phyloP scores from a whole-genome alignment of 305 asterid genomes.

The Plantago rigida region DNA sequence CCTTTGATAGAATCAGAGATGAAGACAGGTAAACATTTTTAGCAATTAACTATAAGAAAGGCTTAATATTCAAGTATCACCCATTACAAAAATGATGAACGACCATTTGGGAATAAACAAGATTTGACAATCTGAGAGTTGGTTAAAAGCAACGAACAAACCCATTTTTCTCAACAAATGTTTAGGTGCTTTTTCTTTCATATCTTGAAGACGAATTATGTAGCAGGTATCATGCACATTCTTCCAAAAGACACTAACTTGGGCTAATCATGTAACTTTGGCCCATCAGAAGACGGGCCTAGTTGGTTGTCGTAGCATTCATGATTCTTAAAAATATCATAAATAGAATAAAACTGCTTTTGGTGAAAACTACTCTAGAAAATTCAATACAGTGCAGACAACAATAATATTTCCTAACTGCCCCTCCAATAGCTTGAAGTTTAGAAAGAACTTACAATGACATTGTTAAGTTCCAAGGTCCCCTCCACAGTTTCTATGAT shows the following conservation, averaged over 20 bases:
- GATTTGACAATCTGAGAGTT: too few relatives aligned
- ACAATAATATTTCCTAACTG: neutral
- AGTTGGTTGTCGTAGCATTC: neutral
- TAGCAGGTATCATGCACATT: neutral
- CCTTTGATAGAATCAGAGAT: too few relatives aligned
- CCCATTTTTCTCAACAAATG: neutral
- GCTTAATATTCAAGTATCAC: too few relatives aligned
- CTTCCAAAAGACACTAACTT: neutral
- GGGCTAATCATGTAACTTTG: neutral
- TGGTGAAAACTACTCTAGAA: conserved; percentile 9
- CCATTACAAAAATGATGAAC: too few relatives aligned
- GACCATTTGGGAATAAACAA: too few relatives aligned
- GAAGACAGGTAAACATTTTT: too few relatives aligned
- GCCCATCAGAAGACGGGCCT: neutral
- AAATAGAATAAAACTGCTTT: neutral
- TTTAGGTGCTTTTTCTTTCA: neutral
- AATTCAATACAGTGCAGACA: conserved; percentile 7
- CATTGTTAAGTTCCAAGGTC: conserved; percentile 56
- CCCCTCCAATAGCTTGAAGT: conserved; percentile 9
- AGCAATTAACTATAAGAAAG: too few relatives aligned
- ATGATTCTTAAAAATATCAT: neutral
- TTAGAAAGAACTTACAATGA: conserved; percentile 44
- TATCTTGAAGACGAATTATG: neutral
- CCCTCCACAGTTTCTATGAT: conserved; percentile 57
- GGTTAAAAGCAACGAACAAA: too few relatives aligned